Conservation (phyloP, 129 eudicot genomes). For the Helianthus tuberosus region DNA sequence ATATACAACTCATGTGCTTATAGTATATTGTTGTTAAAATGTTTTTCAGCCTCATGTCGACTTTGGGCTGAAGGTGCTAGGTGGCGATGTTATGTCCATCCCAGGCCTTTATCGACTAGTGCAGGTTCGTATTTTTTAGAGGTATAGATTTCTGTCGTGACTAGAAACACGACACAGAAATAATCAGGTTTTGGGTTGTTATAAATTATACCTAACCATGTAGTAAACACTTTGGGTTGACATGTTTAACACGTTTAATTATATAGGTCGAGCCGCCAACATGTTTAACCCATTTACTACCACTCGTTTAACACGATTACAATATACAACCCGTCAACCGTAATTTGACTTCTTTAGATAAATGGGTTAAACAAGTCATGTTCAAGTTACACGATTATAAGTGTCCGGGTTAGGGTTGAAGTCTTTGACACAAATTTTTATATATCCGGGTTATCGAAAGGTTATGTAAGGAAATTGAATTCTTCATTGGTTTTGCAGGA, state of each 20-base stretch:
- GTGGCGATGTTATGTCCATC: constrained; percentile 88
- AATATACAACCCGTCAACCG: neutral
- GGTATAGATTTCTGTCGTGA: neutral
- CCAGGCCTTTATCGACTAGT: constrained; percentile 77
- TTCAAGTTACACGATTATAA: neutral
- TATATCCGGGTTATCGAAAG: neutral
- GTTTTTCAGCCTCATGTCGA: constrained; percentile 76
- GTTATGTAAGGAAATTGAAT: neutral
- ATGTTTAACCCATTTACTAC: neutral
- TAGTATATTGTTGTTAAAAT: neutral
- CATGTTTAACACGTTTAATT: neutral
- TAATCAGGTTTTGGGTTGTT: neutral
- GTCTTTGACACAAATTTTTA: neutral
- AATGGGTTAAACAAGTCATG: neutral
- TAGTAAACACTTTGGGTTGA: too few relatives aligned
- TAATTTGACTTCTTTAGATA: neutral
- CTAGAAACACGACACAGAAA: neutral
- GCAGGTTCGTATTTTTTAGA: constrained; percentile 50
- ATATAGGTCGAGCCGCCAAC: neutral
- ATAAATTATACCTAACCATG: too few relatives aligned
- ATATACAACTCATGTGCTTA: neutral
- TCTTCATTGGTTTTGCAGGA: constrained; percentile 48
- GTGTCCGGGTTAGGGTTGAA: neutral
- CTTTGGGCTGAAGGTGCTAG: constrained; percentile 79
- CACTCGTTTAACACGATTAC: neutral